These are phyloP conservation scores for Metschnikowia peoriensis DNA, from an alignment of 805 yeast species.

Conservation along the genomic window DNA sequence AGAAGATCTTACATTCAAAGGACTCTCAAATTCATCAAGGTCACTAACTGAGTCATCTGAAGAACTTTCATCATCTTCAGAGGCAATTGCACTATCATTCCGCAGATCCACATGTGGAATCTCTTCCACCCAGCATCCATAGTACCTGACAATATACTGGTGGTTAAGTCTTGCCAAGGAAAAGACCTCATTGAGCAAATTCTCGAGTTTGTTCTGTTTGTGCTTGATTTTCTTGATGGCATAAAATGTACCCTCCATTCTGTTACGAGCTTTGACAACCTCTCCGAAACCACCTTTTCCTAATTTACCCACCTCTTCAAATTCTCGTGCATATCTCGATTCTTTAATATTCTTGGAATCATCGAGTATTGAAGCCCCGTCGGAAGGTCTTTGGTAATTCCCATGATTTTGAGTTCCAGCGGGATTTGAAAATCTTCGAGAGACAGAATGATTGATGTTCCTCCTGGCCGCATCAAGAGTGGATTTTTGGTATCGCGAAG, in stretches of 20 bases:
- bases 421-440: not conserved
- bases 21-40: constrained; percentile 23
- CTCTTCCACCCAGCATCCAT: constrained; percentile 96
- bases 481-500: constrained; percentile 12
- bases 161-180: constrained; percentile 88
- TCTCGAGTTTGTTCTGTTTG: constrained; percentile 71
- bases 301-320: constrained; percentile 86
- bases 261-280: constrained; percentile 93
- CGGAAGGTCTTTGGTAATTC: not conserved
- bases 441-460: not conserved
- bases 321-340: constrained; percentile 78
- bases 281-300: constrained; percentile 98
- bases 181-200: constrained; percentile 87
- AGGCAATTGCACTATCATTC: constrained; percentile 20
- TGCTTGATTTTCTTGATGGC: constrained; percentile 92
- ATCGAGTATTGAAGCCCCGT: not conserved
- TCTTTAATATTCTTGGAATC: constrained; percentile 5
- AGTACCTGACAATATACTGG: constrained; percentile 93
- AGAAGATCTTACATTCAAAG: constrained; percentile 21
- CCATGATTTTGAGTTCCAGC: not conserved
- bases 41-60: constrained; percentile 15
- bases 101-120: constrained; percentile 27
- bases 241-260: constrained; percentile 90
- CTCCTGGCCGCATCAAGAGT: constrained; percentile 15
- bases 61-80: constrained; percentile 11